Conservation (phyloP, 306 rosid species). For the Sophora flavescens region DNA sequence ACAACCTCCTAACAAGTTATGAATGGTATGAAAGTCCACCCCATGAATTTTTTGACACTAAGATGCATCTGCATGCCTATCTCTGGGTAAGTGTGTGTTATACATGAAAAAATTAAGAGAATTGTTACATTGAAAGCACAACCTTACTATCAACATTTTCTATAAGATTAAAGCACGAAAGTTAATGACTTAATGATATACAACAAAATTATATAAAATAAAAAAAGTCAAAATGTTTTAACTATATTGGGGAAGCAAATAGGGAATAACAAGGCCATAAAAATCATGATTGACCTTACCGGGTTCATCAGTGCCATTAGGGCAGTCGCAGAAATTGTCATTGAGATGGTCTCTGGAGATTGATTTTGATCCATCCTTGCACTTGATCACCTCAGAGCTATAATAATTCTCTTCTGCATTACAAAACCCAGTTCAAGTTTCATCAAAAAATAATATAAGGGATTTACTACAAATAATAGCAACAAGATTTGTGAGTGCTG, state of each 20-base stretch:
- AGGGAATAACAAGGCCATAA: too few species aligned
- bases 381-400: constrained; percentile 62
- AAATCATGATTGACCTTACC: constrained; percentile 53
- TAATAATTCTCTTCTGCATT: constrained; percentile 82
- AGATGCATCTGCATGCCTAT: neutral
- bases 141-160: constrained; percentile 24
- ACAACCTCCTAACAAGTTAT: constrained; percentile 37
- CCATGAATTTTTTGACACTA: neutral
- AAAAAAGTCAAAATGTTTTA: neutral
- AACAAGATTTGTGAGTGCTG: constrained; percentile 39
- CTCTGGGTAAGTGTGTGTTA: neutral
- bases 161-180: constrained; percentile 22
- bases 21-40: constrained; percentile 8
- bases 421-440: constrained; percentile 36
- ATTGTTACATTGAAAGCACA: constrained; percentile 14
- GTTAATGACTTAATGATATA: neutral
- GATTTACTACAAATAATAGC: constrained; percentile 2
- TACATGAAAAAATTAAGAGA: constrained; percentile 23
- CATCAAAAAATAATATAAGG: neutral
- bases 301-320: constrained; percentile 93
- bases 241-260: too few species aligned
- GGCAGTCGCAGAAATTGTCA: constrained; percentile 85
- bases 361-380: constrained; percentile 80
- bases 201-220: neutral
- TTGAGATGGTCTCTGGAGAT: constrained; percentile 81